Evolutionary conservation across 192 early-diverging fungal genomes (phyloP).

Genomic region (Endogone sp.): DNA sequence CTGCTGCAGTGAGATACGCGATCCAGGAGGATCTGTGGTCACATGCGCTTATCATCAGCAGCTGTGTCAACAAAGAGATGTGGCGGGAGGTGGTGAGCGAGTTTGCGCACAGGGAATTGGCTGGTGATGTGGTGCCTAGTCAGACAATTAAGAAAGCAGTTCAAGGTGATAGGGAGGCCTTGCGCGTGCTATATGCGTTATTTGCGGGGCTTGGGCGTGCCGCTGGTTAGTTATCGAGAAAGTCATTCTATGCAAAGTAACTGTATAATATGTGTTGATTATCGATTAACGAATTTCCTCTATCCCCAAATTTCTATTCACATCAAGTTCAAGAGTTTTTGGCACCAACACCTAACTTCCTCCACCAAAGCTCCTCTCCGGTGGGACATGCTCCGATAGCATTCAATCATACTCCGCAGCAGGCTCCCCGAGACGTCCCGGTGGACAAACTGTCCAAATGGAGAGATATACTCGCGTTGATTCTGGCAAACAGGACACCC

Average conservation of each 20-base stretch:
- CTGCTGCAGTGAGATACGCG: slow-evolving; percentile 46
- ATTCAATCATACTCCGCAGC: slow-evolving; percentile 3
- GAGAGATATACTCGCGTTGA: slow-evolving; percentile 69
- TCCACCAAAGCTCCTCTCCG: background rate
- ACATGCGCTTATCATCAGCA: slow-evolving; percentile 88
- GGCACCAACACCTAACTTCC: no score
- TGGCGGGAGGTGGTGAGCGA: slow-evolving; percentile 77
- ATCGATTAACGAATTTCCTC: background rate
- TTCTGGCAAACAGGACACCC: slow-evolving; percentile 81
- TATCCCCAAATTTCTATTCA: slow-evolving; percentile 24
- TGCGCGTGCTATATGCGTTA: slow-evolving; percentile 63
- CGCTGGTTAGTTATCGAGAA: slow-evolving; percentile 27
- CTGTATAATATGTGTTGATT: background rate
- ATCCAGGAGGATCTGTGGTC: slow-evolving; percentile 67
- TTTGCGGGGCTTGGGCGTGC: slow-evolving; percentile 58
- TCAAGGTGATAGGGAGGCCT: slow-evolving; percentile 34
- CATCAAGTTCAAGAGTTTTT: no score
- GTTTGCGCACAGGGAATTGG: slow-evolving; percentile 58
- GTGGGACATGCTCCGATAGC: no score
- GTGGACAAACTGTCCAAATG: slow-evolving; percentile 53
- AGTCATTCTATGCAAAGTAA: no score
- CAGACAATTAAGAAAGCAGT: slow-evolving; percentile 4
- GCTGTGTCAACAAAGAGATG: slow-evolving; percentile 76
- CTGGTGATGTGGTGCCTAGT: slow-evolving; percentile 19
- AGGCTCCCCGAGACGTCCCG: slow-evolving; percentile 9